Evolutionary conservation across 192 early-diverging fungal genomes (phyloP).

Genomic region (Umbelopsis sp.): DNA sequence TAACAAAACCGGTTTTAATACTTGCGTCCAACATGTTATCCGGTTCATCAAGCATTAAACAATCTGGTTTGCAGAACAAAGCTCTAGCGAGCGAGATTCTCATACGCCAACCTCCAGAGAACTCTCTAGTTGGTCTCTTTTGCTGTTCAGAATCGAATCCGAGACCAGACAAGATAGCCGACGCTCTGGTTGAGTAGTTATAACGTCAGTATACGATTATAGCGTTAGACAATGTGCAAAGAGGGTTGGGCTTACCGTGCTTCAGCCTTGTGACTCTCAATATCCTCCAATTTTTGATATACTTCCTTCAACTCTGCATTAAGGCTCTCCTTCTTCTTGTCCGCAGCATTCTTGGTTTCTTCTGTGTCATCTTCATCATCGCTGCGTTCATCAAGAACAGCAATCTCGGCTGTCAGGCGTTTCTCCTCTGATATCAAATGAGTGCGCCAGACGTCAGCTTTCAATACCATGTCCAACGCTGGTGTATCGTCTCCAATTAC

Average conservation of each 20-base stretch:
- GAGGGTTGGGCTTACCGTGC: slow-evolving; percentile 54
- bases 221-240: neutral
- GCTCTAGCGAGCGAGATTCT: slow-evolving; percentile 94
- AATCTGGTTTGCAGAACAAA: slow-evolving; percentile 93
- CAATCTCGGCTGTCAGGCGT: slow-evolving; percentile 57
- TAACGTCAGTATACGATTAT: neutral
- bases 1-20: neutral
- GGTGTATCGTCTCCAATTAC: slow-evolving; percentile 88
- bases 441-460: slow-evolving; percentile 93
- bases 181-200: slow-evolving; percentile 62
- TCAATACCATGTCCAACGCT: slow-evolving; percentile 87
- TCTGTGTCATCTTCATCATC: slow-evolving; percentile 54
- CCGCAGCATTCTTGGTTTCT: slow-evolving; percentile 51
- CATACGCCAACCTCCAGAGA: slow-evolving; percentile 99
- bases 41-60: slow-evolving; percentile 91
- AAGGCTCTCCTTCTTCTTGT: slow-evolving; percentile 58
- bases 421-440: slow-evolving; percentile 87
- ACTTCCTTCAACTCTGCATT: slow-evolving; percentile 74
- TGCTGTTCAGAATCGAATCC: slow-evolving; percentile 85
- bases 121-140: slow-evolving; percentile 84
- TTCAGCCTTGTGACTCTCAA: slow-evolving; percentile 98
- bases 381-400: slow-evolving; percentile 49
- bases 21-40: slow-evolving; percentile 83
- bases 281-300: slow-evolving; percentile 86
- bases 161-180: slow-evolving; percentile 91